Percentiles rank a stretch among this genome's conserved stretches.
phyloP scores from a whole-genome alignment of 1,284 basidiomycete species.

The Porphyrellus sp. region DNA sequence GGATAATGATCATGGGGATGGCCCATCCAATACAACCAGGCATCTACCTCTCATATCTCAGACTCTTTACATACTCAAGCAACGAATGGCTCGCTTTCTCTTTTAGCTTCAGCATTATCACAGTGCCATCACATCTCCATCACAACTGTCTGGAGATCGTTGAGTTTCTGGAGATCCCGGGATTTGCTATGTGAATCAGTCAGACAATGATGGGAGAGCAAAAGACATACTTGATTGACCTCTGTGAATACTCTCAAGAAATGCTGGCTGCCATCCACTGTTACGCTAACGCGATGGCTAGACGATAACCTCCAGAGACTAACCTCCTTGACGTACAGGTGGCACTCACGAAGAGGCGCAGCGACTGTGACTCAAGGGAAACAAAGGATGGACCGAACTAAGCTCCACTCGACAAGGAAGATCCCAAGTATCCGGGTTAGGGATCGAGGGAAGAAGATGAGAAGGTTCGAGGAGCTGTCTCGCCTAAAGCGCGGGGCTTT shows the following conservation, averaged over 20 bases:
- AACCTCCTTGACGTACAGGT: too few relatives aligned
- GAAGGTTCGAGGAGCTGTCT: too few relatives aligned
- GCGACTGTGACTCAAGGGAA: too few relatives aligned
- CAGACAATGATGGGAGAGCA: background rate
- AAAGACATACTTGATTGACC: conserved; percentile 75
- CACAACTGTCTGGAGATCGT: conserved; percentile 24
- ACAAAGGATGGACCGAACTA: too few relatives aligned
- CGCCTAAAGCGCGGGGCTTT: too few relatives aligned
- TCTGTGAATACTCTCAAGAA: conserved; percentile 83
- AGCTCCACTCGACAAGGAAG: too few relatives aligned
- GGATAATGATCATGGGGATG: conserved; percentile 1
- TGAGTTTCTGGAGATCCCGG: conserved; percentile 18
- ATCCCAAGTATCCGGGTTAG: too few relatives aligned
- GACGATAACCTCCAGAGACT: too few relatives aligned
- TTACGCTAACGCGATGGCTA: too few relatives aligned
- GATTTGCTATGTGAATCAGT: background rate
- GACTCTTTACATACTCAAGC: conserved; percentile 82
- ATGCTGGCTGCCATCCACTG: conserved; percentile 73
- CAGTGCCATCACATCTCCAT: conserved; percentile 24
- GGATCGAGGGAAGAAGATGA: too few relatives aligned
- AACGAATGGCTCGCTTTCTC: conserved; percentile 78
- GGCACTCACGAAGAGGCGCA: too few relatives aligned
- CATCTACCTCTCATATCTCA: conserved; percentile 75
- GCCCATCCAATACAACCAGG: background rate
- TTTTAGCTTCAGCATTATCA: conserved; percentile 57